phyloP scores from a whole-genome alignment of 2,329 filamentous ascomycete genomes.

The Cladophialophora exuberans region DNA sequence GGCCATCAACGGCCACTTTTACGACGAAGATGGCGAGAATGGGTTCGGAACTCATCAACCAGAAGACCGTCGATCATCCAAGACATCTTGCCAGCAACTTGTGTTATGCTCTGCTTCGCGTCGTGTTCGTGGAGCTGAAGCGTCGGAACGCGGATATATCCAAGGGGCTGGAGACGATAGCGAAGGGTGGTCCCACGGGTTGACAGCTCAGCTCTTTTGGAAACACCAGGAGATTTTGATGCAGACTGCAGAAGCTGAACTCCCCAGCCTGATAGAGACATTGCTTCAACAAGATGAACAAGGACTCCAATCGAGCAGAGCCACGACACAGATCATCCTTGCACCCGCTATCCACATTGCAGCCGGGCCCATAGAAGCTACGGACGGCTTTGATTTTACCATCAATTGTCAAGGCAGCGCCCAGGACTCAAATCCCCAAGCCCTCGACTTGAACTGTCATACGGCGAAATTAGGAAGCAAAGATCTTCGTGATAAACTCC shows the following conservation, averaged over 20 bases:
- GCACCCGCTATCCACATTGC: slow-evolving; percentile 42
- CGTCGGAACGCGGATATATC: slow-evolving; percentile 76
- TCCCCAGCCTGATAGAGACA: slow-evolving; percentile 55
- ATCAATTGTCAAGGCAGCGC: slow-evolving; percentile 43
- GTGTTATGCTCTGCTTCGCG: slow-evolving; percentile 85
- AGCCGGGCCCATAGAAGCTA: slow-evolving; percentile 36
- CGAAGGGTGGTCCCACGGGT: slow-evolving; percentile 84
- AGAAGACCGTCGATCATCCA: not conserved
- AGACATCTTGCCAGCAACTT: slow-evolving; percentile 57
- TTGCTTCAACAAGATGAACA: slow-evolving; percentile 42
- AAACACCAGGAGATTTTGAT: slow-evolving; percentile 64
- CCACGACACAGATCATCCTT: slow-evolving; percentile 42
- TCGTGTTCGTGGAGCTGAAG: slow-evolving; percentile 69
- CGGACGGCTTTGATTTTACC: slow-evolving; percentile 49
- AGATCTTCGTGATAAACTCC: slow-evolving; percentile 74
- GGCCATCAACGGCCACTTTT: slow-evolving; percentile 25
- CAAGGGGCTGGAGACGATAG: slow-evolving; percentile 95
- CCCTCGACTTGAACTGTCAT: slow-evolving; percentile 65
- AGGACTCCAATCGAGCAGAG: slow-evolving; percentile 20
- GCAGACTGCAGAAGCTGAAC: slow-evolving; percentile 65
- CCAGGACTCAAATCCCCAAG: slow-evolving; percentile 44
- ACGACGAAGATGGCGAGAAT: slow-evolving; percentile 3
- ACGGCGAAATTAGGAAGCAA: slow-evolving; percentile 78
- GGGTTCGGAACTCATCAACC: not conserved
- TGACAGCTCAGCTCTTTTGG: slow-evolving; percentile 84